A percentile compares a stretch with the other conserved stretches of the same genome.
These are phyloP conservation scores for Laguncularia racemosa DNA, from an alignment of 345 rosid species.

Conservation along the genomic window DNA sequence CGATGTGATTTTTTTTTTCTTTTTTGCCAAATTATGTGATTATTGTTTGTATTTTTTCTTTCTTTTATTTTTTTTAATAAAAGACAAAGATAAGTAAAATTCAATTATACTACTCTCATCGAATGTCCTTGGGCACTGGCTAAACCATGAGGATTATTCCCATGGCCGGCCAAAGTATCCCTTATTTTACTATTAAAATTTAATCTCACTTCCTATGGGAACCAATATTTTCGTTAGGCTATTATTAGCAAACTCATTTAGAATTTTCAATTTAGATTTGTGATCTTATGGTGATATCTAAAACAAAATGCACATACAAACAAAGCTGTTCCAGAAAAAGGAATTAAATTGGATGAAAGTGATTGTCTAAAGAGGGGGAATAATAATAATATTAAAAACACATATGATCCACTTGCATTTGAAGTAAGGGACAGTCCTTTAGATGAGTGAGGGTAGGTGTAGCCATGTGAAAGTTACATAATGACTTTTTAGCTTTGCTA, in stretches of 20 bases:
- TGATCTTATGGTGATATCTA: constrained; percentile 16
- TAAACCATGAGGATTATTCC: too few species aligned
- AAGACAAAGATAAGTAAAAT: too few species aligned
- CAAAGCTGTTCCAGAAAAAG: constrained; percentile 16
- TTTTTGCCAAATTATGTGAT: too few species aligned
- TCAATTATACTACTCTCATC: neutral
- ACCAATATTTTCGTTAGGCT: too few species aligned
- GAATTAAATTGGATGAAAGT: constrained; percentile 20
- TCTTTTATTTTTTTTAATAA: too few species aligned
- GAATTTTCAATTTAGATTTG: constrained; percentile 8
- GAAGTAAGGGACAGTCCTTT: constrained; percentile 24
- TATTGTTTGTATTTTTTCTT: too few species aligned
- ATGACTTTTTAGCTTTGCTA: constrained; percentile 35
- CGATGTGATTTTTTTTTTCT: too few species aligned
- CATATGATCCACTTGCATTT: constrained; percentile 47
- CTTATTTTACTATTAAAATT: neutral
- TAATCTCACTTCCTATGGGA: neutral
- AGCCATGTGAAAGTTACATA: constrained; percentile 14
- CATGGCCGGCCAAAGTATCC: neutral
- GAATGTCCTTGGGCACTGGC: neutral
- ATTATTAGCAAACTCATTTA: too few species aligned
- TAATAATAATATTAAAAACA: constrained; percentile 10
- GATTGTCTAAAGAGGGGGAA: constrained; percentile 13
- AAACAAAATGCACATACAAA: neutral
- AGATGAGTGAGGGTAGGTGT: constrained; percentile 18